phyloP scores from a whole-genome alignment of 371 early-diverging fungal genomes.

The Actinomortierella ambigua region DNA sequence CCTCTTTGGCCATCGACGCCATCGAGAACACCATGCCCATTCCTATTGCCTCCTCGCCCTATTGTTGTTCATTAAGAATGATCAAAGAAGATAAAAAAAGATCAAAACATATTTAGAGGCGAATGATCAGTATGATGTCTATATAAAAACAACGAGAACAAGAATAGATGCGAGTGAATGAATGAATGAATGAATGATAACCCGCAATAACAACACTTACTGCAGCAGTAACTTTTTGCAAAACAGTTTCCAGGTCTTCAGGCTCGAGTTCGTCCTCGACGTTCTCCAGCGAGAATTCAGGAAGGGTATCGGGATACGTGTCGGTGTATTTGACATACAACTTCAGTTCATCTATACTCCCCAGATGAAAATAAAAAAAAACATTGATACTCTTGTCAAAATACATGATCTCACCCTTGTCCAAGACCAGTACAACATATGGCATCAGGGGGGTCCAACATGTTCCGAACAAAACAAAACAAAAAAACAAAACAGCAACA shows the following conservation, averaged over 20 bases:
- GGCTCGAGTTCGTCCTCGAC: constrained; percentile 54
- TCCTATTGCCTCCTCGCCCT: constrained; percentile 81
- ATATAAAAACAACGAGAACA: too few species aligned
- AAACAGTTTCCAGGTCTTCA: constrained; percentile 54
- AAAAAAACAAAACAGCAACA: too few species aligned
- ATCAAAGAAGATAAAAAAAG: neutral
- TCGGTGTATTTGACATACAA: constrained; percentile 82
- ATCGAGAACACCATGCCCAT: constrained; percentile 94
- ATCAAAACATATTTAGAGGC: too few species aligned
- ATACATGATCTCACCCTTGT: constrained; percentile 5
- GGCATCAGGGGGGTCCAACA: too few species aligned
- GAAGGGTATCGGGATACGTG: constrained; percentile 87
- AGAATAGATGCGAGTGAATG: too few species aligned
- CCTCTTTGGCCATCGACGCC: constrained; percentile 80
- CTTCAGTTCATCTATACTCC: constrained; percentile 51
- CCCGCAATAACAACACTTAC: constrained; percentile 55
- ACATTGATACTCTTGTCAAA: neutral
- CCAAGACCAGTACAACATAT: neutral
- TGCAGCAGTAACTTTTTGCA: constrained; percentile 49
- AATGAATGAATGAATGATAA: too few species aligned
- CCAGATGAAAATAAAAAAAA: neutral
- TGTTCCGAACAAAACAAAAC: constrained; percentile 1
- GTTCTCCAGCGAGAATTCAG: constrained; percentile 67
- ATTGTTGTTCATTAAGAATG: constrained; percentile 1
- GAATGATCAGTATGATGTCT: too few species aligned